Base-by-base conservation (phyloP, 2,329 filamentous ascomycete species). In the Penicillium sp. region DNA sequence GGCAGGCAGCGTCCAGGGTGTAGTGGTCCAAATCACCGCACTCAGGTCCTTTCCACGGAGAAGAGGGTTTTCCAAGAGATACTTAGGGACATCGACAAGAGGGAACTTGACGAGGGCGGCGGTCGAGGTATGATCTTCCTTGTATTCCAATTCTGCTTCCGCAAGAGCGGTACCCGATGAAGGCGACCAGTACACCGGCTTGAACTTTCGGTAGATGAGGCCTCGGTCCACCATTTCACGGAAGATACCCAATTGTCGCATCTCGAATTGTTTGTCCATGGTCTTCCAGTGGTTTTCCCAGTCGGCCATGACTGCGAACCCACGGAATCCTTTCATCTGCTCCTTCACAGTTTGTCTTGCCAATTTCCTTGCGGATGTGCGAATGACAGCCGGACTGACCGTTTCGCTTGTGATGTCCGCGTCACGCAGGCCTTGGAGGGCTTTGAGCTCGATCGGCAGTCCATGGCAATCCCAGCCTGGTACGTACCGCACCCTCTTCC, bases 381-480 rank as follows among this genome's bases (percentile, higher is more conserved):
- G 72, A 45, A 84, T 75, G 28, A 72, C 69, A 17, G 78, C 70
- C 1, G 73, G 67, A 17, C 65, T 63, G 39, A 67, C 64, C 9
- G 69, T 55, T 8, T 59, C 61, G 26, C 55, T 53, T 6, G 48
- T 41, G 3, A 48, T 45, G 6, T 53, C 64, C 32, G 61, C 63
- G 57, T 61, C 72, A 64, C 65, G 75, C 62, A 70, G 62, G n/a
- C 70, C 64, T 60, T 86, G 85, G 15, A 98, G 77, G 22, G 90
- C 93, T 71, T 97, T 98, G 61, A 97, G 78, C 75, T 98, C 93
- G 64, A 98, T 98, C 1, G 93, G 93, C 43, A 98, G 77, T 0
- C 93, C 93, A 74, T 98, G 93, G 58, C 93, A 98, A 67, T 98
- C 94, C 93, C 93, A 98, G 40, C 93, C 91, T 2, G 93, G 93